Evolutionary conservation across 2,329 filamentous ascomycete species (phyloP).

Genomic region (Emmonsiellopsis sp.): DNA sequence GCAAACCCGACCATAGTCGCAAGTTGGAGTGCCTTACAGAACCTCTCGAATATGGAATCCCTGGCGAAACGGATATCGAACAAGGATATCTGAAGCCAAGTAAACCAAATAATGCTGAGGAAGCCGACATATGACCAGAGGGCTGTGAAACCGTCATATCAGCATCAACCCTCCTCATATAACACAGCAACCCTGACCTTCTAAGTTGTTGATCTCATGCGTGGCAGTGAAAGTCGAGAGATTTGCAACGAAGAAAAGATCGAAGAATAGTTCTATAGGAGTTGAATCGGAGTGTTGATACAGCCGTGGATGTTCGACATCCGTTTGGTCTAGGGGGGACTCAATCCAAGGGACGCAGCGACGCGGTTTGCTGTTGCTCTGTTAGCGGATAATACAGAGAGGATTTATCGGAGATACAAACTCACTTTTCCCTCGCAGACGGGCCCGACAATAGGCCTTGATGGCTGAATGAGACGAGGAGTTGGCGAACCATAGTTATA

Average conservation of each 20-base stretch:
- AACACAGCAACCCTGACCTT: background rate
- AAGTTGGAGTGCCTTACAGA: slow-evolving; percentile 50
- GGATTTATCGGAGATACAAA: slow-evolving; percentile 4
- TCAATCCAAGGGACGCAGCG: slow-evolving; percentile 24
- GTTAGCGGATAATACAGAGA: background rate
- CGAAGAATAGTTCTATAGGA: slow-evolving; percentile 50
- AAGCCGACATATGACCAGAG: slow-evolving; percentile 42
- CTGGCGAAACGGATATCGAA: slow-evolving; percentile 58
- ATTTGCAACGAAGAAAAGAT: slow-evolving; percentile 55
- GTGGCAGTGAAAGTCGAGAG: slow-evolving; percentile 52
- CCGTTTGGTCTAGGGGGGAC: slow-evolving; percentile 22
- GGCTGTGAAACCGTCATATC: slow-evolving; percentile 15
- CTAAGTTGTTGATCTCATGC: slow-evolving; percentile 44
- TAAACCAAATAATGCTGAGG: slow-evolving; percentile 56
- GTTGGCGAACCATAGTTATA: slow-evolving; percentile 19
- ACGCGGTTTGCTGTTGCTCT: slow-evolving; percentile 7
- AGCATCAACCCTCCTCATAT: background rate
- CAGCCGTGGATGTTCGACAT: slow-evolving; percentile 22
- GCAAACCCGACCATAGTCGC: slow-evolving; percentile 58
- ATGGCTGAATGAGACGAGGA: slow-evolving; percentile 23
- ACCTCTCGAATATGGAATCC: slow-evolving; percentile 55
- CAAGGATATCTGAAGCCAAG: slow-evolving; percentile 54
- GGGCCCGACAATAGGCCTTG: slow-evolving; percentile 14
- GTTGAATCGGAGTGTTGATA: slow-evolving; percentile 41
- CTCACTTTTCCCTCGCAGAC: slow-evolving; percentile 16